Percentiles rank a stretch among this genome's conserved stretches.
These are phyloP conservation scores for Moricandia arvensis DNA, from an alignment of 345 rosid species.

Conservation along the genomic window DNA sequence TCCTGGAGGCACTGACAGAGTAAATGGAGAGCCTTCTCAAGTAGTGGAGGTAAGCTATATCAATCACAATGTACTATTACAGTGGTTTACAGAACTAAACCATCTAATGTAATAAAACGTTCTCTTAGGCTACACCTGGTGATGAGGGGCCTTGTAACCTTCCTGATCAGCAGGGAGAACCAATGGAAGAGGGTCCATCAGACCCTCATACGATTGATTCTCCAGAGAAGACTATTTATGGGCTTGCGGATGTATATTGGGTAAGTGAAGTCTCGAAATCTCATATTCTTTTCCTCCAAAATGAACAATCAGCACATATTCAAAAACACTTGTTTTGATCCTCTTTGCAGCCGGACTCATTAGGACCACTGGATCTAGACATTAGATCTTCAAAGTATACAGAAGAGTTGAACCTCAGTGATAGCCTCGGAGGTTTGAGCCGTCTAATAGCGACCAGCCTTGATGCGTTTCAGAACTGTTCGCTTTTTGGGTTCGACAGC, in stretches of 20 bases:
- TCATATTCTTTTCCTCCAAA: background rate
- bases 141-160: constrained; percentile 37
- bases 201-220: constrained; percentile 44
- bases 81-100: background rate
- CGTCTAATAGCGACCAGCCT: constrained; percentile 90
- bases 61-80: background rate
- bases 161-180: constrained; percentile 41
- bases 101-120: background rate
- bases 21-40: constrained; percentile 35
- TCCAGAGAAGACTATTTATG: constrained; percentile 51
- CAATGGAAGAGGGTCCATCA: constrained; percentile 44
- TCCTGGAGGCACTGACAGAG: constrained; percentile 21
- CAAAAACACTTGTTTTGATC: constrained; percentile 11
- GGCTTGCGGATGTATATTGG: constrained; percentile 79
- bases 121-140: constrained; percentile 46
- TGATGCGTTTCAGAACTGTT: constrained; percentile 88
- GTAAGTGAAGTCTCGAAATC: constrained; percentile 42
- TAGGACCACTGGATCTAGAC: constrained; percentile 83
- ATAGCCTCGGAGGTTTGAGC: constrained; percentile 85
- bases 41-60: constrained; percentile 45
- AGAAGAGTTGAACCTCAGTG: constrained; percentile 67
- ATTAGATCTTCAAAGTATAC: constrained; percentile 64
- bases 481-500: constrained; percentile 59
- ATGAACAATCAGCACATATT: background rate
- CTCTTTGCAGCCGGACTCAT: constrained; percentile 81